Evolutionary conservation across 176 grass and related monocot genomes (phyloP).

Genomic region (Musa acuminata): DNA sequence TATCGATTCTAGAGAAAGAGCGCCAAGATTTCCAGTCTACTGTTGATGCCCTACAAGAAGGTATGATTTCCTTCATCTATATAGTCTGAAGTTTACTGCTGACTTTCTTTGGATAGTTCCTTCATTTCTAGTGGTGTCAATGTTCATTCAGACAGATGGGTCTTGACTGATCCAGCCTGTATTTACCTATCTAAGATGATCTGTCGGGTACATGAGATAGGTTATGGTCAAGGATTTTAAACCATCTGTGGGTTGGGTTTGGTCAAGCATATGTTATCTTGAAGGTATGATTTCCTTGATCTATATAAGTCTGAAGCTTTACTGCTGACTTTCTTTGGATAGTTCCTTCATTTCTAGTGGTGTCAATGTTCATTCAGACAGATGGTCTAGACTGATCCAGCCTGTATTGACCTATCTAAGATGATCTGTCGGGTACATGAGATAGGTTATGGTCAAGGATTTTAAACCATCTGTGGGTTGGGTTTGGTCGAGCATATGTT

Average conservation of each 20-base stretch:
- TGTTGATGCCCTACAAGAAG: conserved; percentile 93
- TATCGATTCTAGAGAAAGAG: conserved; percentile 86
- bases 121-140: neutral
- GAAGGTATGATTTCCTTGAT: no score
- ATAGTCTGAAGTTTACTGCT: neutral
- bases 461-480: no score
- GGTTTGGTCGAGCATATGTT: neutral
- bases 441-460: no score
- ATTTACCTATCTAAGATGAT: neutral
- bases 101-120: neutral
- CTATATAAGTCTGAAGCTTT: no score
- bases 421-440: no score
- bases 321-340: no score
- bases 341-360: no score
- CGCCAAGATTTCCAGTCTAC: conserved; percentile 90
- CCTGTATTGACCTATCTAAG: no score
- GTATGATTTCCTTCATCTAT: conserved; percentile 18
- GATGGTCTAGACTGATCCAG: no score
- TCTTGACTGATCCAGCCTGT: neutral
- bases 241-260: neutral
- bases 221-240: neutral
- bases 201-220: neutral
- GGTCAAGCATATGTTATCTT: neutral
- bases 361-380: no score
- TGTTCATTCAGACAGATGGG: neutral